Evolutionary conservation across 371 early-diverging fungal genomes (phyloP).

Genomic region (Mucor circinelloides): DNA sequence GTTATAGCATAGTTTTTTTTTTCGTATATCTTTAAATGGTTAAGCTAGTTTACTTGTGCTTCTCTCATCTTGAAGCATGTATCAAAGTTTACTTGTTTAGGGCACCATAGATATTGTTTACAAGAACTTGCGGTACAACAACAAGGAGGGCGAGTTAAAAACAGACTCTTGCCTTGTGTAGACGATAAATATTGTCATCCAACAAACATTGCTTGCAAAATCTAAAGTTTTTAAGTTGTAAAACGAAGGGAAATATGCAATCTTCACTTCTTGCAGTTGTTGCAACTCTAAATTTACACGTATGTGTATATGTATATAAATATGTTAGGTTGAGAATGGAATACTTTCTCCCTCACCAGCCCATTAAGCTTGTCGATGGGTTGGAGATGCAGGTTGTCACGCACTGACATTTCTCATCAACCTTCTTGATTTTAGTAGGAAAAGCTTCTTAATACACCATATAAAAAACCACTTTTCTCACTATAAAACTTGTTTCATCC

Average conservation of each 20-base stretch:
- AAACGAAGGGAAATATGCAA: background rate
- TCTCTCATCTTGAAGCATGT: background rate
- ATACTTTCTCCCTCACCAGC: background rate
- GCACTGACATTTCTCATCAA: conserved; percentile 11
- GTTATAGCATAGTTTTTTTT: background rate
- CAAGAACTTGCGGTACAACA: background rate
- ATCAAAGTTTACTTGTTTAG: background rate
- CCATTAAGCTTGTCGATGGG: background rate
- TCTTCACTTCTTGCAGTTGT: background rate
- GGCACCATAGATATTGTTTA: background rate
- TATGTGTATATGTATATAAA: too few relatives aligned
- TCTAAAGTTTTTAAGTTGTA: background rate
- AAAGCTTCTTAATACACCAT: background rate
- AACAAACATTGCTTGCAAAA: background rate
- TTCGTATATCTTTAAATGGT: background rate
- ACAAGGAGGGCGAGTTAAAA: background rate
- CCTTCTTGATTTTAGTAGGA: background rate
- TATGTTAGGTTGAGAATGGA: background rate
- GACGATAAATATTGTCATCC: background rate
- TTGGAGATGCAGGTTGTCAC: conserved; percentile 1
- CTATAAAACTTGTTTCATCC: conserved; percentile 7
- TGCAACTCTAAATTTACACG: background rate
- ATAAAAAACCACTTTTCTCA: background rate
- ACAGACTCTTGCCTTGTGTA: background rate
- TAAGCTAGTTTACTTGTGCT: background rate